A percentile compares a stretch with the other conserved stretches of the same genome.
phyloP scores from a whole-genome alignment of 352 stramenopile species.

The Phytophthora fragariae region DNA sequence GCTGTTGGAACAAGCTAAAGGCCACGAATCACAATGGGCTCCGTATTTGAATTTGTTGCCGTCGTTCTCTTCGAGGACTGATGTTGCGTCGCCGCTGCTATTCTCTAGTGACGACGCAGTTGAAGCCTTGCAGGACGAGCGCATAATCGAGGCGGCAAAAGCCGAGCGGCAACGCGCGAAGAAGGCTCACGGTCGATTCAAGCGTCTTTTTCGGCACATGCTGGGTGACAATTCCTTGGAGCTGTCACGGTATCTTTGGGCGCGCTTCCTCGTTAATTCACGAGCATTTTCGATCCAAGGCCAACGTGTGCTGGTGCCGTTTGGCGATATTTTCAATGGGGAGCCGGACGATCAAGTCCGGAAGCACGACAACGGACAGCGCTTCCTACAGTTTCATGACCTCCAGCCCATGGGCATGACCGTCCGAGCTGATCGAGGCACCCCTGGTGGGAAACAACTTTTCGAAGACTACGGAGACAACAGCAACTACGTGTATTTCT shows the following conservation, averaged over 20 bases:
- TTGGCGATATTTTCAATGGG: slow-evolving; percentile 91
- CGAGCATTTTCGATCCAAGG: slow-evolving; percentile 84
- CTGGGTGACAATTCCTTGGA: slow-evolving; percentile 11
- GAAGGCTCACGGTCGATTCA: slow-evolving; percentile 51
- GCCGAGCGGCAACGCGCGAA: slow-evolving; percentile 39
- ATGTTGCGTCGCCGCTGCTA: slow-evolving; percentile 48
- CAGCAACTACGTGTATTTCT: slow-evolving; percentile 88
- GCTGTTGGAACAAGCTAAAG: slow-evolving; percentile 58
- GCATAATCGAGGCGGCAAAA: slow-evolving; percentile 40
- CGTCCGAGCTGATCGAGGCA: slow-evolving; percentile 74
- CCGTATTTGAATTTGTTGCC: slow-evolving; percentile 67
- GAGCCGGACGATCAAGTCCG: slow-evolving; percentile 42
- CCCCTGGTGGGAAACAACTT: slow-evolving; percentile 56
- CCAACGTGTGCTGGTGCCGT: slow-evolving; percentile 80
- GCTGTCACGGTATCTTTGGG: slow-evolving; percentile 47
- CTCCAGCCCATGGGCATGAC: slow-evolving; percentile 51
- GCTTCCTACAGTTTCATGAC: slow-evolving; percentile 71
- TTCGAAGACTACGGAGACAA: slow-evolving; percentile 97
- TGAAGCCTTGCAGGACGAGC: slow-evolving; percentile 55
- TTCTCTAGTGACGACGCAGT: slow-evolving; percentile 39
- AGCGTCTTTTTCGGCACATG: slow-evolving; percentile 49
- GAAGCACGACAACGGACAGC: slow-evolving; percentile 48
- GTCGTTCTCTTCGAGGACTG: slow-evolving; percentile 13
- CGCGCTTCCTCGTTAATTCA: slow-evolving; percentile 73
- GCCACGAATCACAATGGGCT: slow-evolving; percentile 49